Conservation (phyloP, 352 stramenopile species). For the Globisporangium alternatum region DNA sequence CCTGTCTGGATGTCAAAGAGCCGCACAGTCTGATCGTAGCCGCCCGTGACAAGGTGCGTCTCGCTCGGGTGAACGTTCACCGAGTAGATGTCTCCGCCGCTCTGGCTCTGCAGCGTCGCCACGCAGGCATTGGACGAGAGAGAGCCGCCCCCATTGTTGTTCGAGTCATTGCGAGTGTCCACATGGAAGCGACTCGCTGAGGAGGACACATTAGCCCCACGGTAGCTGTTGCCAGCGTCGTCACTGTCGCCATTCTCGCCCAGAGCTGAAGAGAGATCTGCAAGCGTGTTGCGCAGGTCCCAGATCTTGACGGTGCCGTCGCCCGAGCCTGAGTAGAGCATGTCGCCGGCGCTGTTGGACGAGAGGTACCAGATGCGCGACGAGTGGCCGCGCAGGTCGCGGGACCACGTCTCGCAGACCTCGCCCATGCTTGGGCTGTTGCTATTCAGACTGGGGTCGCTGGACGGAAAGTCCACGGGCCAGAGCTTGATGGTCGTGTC, state of each 20-base stretch:
- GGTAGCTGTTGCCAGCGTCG: conserved; percentile 33
- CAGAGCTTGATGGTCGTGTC: conserved; percentile 87
- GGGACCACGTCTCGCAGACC: conserved; percentile 50
- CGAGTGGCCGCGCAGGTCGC: conserved; percentile 71
- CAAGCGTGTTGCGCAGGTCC: conserved; percentile 62
- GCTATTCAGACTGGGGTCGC: background rate
- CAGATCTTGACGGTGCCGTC: conserved; percentile 86
- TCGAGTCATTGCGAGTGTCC: background rate
- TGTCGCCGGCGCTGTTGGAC: conserved; percentile 56
- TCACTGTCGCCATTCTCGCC: conserved; percentile 35
- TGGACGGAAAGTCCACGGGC: conserved; percentile 55
- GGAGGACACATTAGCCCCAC: conserved; percentile 27
- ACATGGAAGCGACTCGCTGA: conserved; percentile 13
- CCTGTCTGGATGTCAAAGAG: conserved; percentile 82
- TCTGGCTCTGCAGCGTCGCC: conserved; percentile 45
- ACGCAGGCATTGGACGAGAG: conserved; percentile 48
- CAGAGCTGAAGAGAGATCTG: conserved; percentile 32
- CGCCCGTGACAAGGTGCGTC: conserved; percentile 83
- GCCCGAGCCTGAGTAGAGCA: conserved; percentile 74
- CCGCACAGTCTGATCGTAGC: conserved; percentile 86
- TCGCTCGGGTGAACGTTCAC: conserved; percentile 85
- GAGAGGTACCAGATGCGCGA: conserved; percentile 85
- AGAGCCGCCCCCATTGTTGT: conserved; percentile 16
- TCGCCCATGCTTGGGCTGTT: conserved; percentile 26
- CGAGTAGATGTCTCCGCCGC: conserved; percentile 73